Conservation (phyloP, 768 basidiomycete species). For the Pleurotus citrinopileatus region DNA sequence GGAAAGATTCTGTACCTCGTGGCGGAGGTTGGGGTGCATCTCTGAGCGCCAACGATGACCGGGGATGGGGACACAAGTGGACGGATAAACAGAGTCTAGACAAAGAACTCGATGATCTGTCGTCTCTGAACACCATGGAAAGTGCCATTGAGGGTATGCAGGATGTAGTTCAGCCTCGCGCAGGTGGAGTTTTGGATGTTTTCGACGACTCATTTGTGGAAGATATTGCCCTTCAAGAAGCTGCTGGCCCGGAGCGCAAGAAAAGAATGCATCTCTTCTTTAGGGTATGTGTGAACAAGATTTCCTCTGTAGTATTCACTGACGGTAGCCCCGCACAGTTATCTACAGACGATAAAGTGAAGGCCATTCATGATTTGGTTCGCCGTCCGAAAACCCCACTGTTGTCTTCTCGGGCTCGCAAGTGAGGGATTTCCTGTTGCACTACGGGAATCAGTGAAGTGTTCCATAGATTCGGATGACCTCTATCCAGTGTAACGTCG, state of each 20-base stretch:
- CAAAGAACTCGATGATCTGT: neutral
- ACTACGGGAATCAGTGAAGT: too few species aligned
- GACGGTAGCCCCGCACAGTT: constrained; percentile 35
- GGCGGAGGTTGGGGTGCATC: constrained; percentile 4
- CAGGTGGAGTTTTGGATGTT: constrained; percentile 5
- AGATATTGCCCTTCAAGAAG: constrained; percentile 36
- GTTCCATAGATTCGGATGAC: too few species aligned
- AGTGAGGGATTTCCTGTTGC: too few species aligned
- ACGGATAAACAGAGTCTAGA: neutral
- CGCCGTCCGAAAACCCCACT: constrained; percentile 24
- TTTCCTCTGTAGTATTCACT: neutral
- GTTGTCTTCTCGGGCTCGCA: too few species aligned
- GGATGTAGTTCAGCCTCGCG: neutral
- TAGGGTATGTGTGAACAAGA: constrained; percentile 32
- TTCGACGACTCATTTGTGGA: constrained; percentile 40
- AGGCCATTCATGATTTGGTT: constrained; percentile 49
- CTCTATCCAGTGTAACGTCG: too few species aligned
- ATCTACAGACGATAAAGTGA: constrained; percentile 51
- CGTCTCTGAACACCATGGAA: neutral
- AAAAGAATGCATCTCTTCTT: constrained; percentile 49
- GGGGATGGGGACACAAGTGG: neutral
- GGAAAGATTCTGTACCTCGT: too few species aligned
- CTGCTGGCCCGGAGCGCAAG: constrained; percentile 34
- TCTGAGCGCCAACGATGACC: neutral
- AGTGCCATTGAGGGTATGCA: neutral